Base-by-base conservation (phyloP, 176 grass and related monocot genomes). In the Ananas comosus region DNA sequence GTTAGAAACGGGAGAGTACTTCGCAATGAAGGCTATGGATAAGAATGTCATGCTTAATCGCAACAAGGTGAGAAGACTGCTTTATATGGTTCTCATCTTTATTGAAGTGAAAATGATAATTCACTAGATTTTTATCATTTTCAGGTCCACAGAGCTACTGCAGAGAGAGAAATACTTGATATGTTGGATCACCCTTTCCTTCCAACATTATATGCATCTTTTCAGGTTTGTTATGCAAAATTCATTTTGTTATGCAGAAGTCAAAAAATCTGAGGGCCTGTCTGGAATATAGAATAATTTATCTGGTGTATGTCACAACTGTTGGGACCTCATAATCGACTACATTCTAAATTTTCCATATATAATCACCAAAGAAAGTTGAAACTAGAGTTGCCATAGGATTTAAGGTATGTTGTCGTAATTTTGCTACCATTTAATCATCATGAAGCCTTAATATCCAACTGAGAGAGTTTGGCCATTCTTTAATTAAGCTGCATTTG, bases 11-110 rank as follows among this genome's bases (percentile, higher is more conserved):
- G 83, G 88, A 52, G 80, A 85, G 82, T 82, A 87, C 51, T 96
- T 87, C 85, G 93, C 93, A 58, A 92, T 96, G 93, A 96, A 96
- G 76, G 76, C 84, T 67, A 96, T 96, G 93, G 86, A 96, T 77
- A 92, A 96, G 85, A 90, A 22, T 48, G 33, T 77, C 51, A 96
- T 96, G 86, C 81, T 96, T 82, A 92, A 92, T 24, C 93, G 93
- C 51, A 96, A 92, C 75, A 96, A 96, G 92, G 88, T 96, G 59
- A 70, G 53, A 53, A 51, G 17, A 19, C 50, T 76, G 42, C 65
- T 65, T 57, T 61, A 50, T 64, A 71, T 71, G 69, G 12, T 25
- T 54, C 25, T 25, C 28, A 53, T 71, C 2, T 24, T 1, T 16
- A 54, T 10, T 27, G 71, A 71, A 71, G 48, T 56, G 12, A 56